Conservation (phyloP, 2,329 filamentous ascomycete species). For the Coniochaeta ligniaria region DNA sequence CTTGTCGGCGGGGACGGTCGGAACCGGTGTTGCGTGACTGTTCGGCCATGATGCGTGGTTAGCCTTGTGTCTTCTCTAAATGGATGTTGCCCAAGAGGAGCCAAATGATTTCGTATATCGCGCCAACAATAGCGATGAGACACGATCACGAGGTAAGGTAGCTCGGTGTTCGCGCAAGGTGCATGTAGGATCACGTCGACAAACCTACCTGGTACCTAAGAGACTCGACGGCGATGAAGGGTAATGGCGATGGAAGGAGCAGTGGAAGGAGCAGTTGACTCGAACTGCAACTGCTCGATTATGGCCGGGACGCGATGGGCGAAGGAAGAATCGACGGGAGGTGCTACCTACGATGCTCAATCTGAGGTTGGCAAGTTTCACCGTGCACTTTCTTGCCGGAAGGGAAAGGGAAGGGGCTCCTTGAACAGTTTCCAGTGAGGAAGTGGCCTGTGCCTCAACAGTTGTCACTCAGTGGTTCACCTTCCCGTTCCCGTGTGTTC, state of each 20-base stretch:
- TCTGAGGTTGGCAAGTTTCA: background rate
- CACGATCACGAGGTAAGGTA: background rate
- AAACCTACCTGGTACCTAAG: background rate
- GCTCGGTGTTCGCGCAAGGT: background rate
- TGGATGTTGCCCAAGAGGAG: background rate
- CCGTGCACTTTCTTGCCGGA: background rate
- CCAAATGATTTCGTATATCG: background rate
- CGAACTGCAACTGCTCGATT: background rate
- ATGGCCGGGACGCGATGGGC: background rate
- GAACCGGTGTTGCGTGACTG: background rate
- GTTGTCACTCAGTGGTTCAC: background rate
- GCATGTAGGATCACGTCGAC: background rate
- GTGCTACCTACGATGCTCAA: background rate
- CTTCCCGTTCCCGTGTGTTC: background rate
- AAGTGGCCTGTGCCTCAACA: constrained; percentile 2
- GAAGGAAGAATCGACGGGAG: background rate
- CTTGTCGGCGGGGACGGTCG: background rate
- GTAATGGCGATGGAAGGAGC: background rate
- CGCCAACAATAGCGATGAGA: background rate
- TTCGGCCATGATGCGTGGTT: background rate
- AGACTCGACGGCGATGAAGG: background rate
- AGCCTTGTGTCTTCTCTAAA: background rate
- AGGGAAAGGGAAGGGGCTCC: background rate
- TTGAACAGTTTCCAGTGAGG: constrained; percentile 1
- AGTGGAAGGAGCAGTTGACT: background rate